A percentile compares a stretch with the other conserved stretches of the same genome.
phyloP scores from a whole-genome alignment of 139 green algal genomes.

The Nannochloris sp. region DNA sequence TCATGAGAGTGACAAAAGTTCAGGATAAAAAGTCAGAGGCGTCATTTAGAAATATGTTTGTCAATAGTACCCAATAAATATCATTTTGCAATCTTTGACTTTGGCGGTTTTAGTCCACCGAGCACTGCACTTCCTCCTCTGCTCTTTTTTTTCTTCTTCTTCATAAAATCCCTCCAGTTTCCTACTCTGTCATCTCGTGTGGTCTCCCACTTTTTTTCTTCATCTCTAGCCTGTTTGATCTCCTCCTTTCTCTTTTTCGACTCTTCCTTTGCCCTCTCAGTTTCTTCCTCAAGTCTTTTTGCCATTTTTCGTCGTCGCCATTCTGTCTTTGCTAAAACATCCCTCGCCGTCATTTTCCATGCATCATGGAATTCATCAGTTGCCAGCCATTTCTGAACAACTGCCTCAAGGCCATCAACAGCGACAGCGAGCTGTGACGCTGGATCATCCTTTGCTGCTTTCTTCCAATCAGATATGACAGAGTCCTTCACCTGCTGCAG shows the following conservation, averaged over 20 bases:
- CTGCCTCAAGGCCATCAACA: conserved; percentile 56
- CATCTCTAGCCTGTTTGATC: conserved; percentile 48
- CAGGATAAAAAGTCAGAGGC: not conserved
- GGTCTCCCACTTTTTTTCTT: conserved; percentile 76
- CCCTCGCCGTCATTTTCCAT: conserved; percentile 68
- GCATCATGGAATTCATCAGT: conserved; percentile 76
- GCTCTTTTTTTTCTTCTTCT: conserved; percentile 41
- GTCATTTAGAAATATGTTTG: conserved; percentile 29
- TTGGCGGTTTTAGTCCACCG: conserved; percentile 48
- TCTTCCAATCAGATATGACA: conserved; percentile 64
- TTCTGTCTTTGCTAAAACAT: conserved; percentile 69
- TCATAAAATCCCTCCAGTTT: conserved; percentile 66
- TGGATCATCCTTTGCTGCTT: conserved; percentile 79
- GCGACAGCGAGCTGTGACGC: conserved; percentile 51
- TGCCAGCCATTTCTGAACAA: conserved; percentile 62
- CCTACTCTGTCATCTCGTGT: conserved; percentile 61
- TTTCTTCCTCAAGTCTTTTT: conserved; percentile 67
- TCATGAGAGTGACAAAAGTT: not conserved
- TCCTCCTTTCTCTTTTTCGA: conserved; percentile 52
- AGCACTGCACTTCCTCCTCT: conserved; percentile 3
- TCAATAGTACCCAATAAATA: not conserved
- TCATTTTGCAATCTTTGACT: conserved; percentile 29
- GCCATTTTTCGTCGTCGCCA: conserved; percentile 65
- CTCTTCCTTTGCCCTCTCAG: conserved; percentile 34
- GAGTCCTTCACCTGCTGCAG: conserved; percentile 62